phyloP scores from a whole-genome alignment of 2,329 filamentous ascomycete species.

The Colletotrichum graminicola region DNA sequence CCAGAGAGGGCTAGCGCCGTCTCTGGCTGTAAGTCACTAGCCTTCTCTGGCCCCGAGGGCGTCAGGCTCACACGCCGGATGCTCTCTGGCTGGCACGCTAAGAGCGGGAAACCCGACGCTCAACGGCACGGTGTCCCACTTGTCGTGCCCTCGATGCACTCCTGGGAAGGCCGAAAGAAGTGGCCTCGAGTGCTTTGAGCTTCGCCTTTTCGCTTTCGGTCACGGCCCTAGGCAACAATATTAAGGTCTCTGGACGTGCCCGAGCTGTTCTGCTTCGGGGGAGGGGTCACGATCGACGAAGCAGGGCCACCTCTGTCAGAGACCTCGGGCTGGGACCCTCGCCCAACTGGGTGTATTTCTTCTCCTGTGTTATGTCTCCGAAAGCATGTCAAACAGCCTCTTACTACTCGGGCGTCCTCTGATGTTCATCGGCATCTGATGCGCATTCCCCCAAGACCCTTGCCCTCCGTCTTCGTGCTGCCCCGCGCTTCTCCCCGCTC shows the following conservation, averaged over 20 bases:
- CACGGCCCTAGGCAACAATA: not conserved
- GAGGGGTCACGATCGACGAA: not conserved
- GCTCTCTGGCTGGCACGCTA: conserved; percentile 13
- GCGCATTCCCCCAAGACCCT: conserved; percentile 30
- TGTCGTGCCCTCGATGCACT: not conserved
- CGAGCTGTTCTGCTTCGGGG: not conserved
- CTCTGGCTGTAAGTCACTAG: conserved; percentile 1
- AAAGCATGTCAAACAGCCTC: not conserved
- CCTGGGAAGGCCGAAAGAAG: conserved; percentile 5
- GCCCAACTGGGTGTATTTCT: not conserved
- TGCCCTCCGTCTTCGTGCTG: not conserved
- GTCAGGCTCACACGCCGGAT: conserved; percentile 29
- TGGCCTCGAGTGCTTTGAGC: not conserved
- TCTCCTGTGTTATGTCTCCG: no score
- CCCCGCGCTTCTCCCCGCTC: not conserved
- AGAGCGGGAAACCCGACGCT: conserved; percentile 27
- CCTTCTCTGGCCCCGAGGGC: conserved; percentile 2
- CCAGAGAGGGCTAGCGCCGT: conserved; percentile 11
- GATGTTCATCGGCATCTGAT: not conserved
- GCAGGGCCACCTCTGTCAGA: not conserved
- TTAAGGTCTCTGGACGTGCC: not conserved
- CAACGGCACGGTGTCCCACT: conserved; percentile 20
- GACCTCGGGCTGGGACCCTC: not conserved
- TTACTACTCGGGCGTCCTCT: not conserved
- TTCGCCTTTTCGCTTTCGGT: not conserved